A percentile compares a stretch with the other conserved stretches of the same genome.
These are phyloP conservation scores for Aspergillus puulaauensis DNA, from an alignment of 2,329 filamentous ascomycete genomes.

Conservation along the genomic window DNA sequence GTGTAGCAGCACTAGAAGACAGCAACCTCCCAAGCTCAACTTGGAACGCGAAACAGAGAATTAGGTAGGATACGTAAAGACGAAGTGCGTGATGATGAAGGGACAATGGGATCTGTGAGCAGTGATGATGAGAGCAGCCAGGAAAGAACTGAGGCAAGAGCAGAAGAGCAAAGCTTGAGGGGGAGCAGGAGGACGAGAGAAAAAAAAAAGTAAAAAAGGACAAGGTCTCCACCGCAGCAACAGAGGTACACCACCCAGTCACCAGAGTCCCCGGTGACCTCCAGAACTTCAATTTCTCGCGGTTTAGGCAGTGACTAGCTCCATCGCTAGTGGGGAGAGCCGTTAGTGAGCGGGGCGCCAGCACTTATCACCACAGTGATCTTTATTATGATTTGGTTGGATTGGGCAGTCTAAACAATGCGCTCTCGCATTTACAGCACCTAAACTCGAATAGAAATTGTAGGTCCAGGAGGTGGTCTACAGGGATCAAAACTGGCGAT, in stretches of 20 bases:
- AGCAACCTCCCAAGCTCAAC: conserved; percentile 15
- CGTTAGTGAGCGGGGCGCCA: conserved; percentile 15
- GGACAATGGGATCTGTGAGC: conserved; percentile 7
- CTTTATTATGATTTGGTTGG: conserved; percentile 6
- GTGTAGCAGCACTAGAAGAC: conserved; percentile 13
- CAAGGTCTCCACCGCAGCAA: conserved; percentile 14
- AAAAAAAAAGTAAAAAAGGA: conserved; percentile 11
- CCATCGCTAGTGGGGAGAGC: conserved; percentile 10
- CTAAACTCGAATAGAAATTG: neutral
- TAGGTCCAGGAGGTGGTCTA: neutral
- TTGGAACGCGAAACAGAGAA: conserved; percentile 8
- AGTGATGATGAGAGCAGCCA: conserved; percentile 17
- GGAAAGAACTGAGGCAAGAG: conserved; percentile 10
- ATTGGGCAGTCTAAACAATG: conserved; percentile 11
- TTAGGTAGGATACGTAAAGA: conserved; percentile 15
- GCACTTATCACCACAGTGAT: conserved; percentile 17
- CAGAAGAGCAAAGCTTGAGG: conserved; percentile 6
- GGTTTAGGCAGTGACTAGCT: conserved; percentile 7
- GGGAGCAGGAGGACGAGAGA: conserved; percentile 11
- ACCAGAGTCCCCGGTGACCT: neutral
- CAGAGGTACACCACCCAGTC: neutral
- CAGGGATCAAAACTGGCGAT: neutral
- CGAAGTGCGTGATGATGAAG: conserved; percentile 2
- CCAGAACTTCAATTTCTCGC: neutral
- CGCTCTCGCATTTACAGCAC: neutral